These are phyloP conservation scores for Pisolithus sp. DNA, from an alignment of 768 basidiomycete species.

Conservation along the genomic window DNA sequence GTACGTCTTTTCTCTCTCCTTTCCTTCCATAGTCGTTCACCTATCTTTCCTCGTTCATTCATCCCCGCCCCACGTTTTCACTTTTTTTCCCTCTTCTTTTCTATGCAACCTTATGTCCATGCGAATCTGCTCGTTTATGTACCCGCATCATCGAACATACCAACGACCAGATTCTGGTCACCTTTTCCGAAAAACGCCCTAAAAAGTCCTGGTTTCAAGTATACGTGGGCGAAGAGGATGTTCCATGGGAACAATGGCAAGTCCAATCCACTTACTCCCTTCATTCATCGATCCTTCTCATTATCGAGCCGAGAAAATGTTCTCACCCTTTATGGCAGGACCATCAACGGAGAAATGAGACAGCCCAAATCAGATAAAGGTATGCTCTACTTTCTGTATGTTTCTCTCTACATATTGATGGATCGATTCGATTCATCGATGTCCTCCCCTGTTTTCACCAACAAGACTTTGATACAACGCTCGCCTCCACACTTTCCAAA, in stretches of 20 bases:
- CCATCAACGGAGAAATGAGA: conserved; percentile 72
- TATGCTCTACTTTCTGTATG: conserved; percentile 15
- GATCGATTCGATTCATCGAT: not conserved
- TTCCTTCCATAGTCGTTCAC: too few relatives aligned
- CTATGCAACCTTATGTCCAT: too few relatives aligned
- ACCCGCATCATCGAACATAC: not conserved
- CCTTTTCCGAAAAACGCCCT: conserved; percentile 69
- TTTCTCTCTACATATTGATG: not conserved
- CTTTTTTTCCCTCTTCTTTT: too few relatives aligned
- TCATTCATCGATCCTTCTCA: not conserved
- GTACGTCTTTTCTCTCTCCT: conserved; percentile 29
- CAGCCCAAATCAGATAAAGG: conserved; percentile 66
- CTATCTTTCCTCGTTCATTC: too few relatives aligned
- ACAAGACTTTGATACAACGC: conserved; percentile 48
- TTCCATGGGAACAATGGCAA: conserved; percentile 85
- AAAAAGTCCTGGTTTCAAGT: conserved; percentile 77
- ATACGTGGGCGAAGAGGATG: conserved; percentile 70
- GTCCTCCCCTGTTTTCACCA: conserved; percentile 30
- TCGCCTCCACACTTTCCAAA: conserved; percentile 56
- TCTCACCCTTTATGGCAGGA: conserved; percentile 36
- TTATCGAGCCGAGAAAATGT: not conserved
- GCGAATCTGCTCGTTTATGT: not conserved
- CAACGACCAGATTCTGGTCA: conserved; percentile 53
- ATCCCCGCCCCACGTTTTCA: too few relatives aligned
- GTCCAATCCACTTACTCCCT: conserved; percentile 7